phyloP scores from a whole-genome alignment of 2,329 filamentous ascomycete species.

The Pseudocercospora fijiensis region DNA sequence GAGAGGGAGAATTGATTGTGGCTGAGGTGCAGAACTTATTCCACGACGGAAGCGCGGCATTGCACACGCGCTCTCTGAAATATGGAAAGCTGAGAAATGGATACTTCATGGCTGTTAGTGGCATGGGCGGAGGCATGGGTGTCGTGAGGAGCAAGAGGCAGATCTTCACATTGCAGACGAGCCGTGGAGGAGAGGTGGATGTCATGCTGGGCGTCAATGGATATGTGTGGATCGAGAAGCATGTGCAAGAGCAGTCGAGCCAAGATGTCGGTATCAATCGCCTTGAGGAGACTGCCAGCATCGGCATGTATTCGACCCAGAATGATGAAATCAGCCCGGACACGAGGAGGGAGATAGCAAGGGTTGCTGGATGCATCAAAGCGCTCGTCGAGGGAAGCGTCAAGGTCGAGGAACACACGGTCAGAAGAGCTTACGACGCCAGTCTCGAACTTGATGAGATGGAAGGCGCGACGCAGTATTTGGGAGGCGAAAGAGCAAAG shows the following conservation, averaged over 20 bases:
- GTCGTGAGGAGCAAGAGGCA: conserved; percentile 83
- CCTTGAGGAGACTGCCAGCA: conserved; percentile 82
- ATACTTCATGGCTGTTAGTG: conserved; percentile 77
- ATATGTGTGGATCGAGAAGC: conserved; percentile 87
- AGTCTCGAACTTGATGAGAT: conserved; percentile 71
- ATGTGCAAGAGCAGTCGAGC: conserved; percentile 61
- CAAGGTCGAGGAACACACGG: conserved; percentile 85
- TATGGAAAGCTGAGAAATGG: conserved; percentile 97
- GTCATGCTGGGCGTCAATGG: conserved; percentile 93
- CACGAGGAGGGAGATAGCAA: conserved; percentile 83
- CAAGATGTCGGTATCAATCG: conserved; percentile 69
- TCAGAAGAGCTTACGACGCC: conserved; percentile 77
- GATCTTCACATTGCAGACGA: conserved; percentile 74
- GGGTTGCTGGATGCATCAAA: conserved; percentile 76
- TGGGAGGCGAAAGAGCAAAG: conserved; percentile 42
- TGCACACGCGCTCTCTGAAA: conserved; percentile 87
- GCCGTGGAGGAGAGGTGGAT: conserved; percentile 68
- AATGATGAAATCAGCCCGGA: conserved; percentile 79
- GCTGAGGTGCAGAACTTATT: conserved; percentile 92
- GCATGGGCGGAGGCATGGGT: conserved; percentile 73
- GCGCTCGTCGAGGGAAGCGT: conserved; percentile 79
- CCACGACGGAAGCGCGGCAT: conserved; percentile 76
- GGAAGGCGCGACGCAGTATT: conserved; percentile 53
- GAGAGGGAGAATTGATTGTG: conserved; percentile 88
- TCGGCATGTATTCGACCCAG: conserved; percentile 88